phyloP scores from a whole-genome alignment of 441 rosid species.

The Adansonia grandidieri region DNA sequence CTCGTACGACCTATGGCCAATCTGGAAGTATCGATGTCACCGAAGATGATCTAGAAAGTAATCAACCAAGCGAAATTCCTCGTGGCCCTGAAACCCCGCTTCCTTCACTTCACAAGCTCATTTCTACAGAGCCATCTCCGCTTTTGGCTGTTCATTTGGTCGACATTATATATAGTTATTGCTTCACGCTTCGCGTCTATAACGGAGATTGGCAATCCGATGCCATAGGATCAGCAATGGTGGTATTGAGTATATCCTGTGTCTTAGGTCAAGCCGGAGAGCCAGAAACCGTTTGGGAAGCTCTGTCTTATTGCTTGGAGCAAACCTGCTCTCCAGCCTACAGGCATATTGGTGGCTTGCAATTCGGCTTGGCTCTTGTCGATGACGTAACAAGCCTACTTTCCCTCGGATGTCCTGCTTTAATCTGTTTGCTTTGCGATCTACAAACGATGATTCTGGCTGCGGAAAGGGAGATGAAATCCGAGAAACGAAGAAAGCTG shows the following conservation, averaged over 20 bases:
- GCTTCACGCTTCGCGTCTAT: constrained; percentile 79
- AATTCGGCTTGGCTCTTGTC: constrained; percentile 60
- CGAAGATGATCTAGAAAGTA: constrained; percentile 34
- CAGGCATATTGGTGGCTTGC: constrained; percentile 70
- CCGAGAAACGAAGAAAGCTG: constrained; percentile 41
- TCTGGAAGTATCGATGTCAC: constrained; percentile 32
- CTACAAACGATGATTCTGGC: constrained; percentile 63
- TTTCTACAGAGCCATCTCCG: constrained; percentile 69
- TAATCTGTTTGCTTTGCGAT: constrained; percentile 72
- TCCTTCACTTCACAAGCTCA: constrained; percentile 56
- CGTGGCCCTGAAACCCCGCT: constrained; percentile 70
- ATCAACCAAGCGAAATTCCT: constrained; percentile 55
- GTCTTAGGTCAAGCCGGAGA: constrained; percentile 67
- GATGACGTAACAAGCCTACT: constrained; percentile 60
- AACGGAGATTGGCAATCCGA: constrained; percentile 92
- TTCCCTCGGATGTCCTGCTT: constrained; percentile 57
- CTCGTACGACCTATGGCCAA: constrained; percentile 57
- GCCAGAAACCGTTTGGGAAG: constrained; percentile 67
- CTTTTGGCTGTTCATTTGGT: constrained; percentile 66
- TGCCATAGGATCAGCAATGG: constrained; percentile 63
- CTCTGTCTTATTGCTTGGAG: constrained; percentile 66
- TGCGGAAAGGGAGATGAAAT: constrained; percentile 54
- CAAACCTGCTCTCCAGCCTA: constrained; percentile 77
- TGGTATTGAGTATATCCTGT: constrained; percentile 58
- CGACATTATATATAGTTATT: constrained; percentile 71